phyloP scores from a whole-genome alignment of 768 basidiomycete species.

The Pisolithus orientalis region DNA sequence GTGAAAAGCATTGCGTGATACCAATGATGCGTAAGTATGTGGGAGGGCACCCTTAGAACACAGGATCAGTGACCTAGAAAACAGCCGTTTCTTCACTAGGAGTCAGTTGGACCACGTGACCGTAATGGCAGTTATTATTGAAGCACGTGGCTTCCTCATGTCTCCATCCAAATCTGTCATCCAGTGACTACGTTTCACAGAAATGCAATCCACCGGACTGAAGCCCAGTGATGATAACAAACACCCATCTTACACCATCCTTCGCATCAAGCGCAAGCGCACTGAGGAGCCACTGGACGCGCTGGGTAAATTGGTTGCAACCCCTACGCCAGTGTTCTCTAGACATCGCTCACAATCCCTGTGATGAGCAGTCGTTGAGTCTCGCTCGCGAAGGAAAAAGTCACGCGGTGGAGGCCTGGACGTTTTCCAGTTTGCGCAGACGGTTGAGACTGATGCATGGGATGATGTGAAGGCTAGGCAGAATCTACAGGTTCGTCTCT shows the following conservation, averaged over 20 bases:
- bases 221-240: neutral
- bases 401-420: conserved; percentile 41
- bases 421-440: conserved; percentile 78
- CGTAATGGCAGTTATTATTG: too few species aligned
- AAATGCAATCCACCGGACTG: neutral
- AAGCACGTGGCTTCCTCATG: too few species aligned
- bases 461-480: conserved; percentile 50
- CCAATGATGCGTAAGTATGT: too few species aligned
- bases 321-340: conserved; percentile 8
- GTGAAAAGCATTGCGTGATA: too few species aligned
- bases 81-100: too few species aligned
- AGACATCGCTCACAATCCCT: conserved; percentile 8
- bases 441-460: conserved; percentile 67
- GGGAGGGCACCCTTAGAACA: too few species aligned
- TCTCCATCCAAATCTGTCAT: too few species aligned
- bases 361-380: conserved; percentile 50
- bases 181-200: too few species aligned
- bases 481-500: conserved; percentile 53
- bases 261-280: conserved; percentile 79
- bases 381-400: conserved; percentile 55
- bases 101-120: too few species aligned
- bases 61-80: too few species aligned
- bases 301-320: conserved; percentile 42
- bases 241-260: conserved; percentile 53
- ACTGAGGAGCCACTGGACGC: conserved; percentile 81